Percentiles rank a stretch among this genome's conserved stretches.
Evolutionary conservation across 306 rosid species (phyloP).

Genomic region (Geum urbanum): DNA sequence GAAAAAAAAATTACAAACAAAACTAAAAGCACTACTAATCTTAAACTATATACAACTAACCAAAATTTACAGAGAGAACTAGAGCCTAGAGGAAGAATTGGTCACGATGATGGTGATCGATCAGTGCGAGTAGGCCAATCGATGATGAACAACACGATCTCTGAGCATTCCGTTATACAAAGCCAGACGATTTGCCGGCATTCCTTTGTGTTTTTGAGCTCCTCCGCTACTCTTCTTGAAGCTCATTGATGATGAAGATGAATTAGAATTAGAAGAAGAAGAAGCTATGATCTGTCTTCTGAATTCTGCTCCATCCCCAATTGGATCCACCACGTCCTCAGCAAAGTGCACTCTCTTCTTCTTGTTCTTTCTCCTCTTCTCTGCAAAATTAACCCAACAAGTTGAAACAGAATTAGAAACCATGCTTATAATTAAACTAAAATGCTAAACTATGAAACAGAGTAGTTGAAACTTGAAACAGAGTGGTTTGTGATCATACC

Average conservation of each 20-base stretch:
- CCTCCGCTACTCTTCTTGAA: constrained; percentile 21
- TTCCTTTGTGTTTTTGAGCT: constrained; percentile 35
- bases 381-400: constrained; percentile 31
- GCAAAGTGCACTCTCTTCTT: constrained; percentile 80
- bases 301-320: constrained; percentile 52
- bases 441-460: not conserved
- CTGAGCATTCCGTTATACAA: constrained; percentile 83
- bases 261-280: constrained; percentile 8
- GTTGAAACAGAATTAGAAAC: not conserved
- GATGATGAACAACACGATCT: constrained; percentile 65
- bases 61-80: not conserved
- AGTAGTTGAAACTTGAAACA: not conserved
- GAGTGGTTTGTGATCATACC: constrained; percentile 39
- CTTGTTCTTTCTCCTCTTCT: constrained; percentile 46
- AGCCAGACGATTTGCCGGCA: constrained; percentile 82
- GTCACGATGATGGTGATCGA: constrained; percentile 24
- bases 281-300: constrained; percentile 35
- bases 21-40: not conserved
- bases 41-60: not conserved
- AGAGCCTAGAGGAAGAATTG: not conserved
- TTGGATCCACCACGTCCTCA: constrained; percentile 69
- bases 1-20: not conserved
- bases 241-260: constrained; percentile 25
- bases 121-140: constrained; percentile 63
- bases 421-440: not conserved